Percentiles rank a stretch among this genome's conserved stretches.
Conservation (phyloP, 768 basidiomycete species). For the Boletellus ananiceps region DNA sequence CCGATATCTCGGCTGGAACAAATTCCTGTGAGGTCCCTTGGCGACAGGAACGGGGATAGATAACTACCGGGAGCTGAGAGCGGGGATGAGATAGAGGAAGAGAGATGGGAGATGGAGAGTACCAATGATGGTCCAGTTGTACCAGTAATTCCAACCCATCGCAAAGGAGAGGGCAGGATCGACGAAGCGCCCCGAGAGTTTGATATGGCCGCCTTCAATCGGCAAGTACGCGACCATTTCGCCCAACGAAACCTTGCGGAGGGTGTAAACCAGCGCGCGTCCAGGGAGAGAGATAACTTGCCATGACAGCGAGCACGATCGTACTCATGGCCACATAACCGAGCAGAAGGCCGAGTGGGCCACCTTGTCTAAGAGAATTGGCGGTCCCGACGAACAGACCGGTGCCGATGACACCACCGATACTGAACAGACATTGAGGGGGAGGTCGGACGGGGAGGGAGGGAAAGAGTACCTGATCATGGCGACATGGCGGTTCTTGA, state of each 20-base stretch:
- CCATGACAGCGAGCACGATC: conserved; percentile 73
- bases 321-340: conserved; percentile 65
- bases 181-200: conserved; percentile 76
- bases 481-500: conserved; percentile 75
- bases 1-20: conserved; percentile 29
- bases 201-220: conserved; percentile 77
- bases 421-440: conserved; percentile 35
- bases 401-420: conserved; percentile 54
- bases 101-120: neutral
- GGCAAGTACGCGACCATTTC: conserved; percentile 68
- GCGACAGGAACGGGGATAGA: neutral
- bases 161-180: conserved; percentile 63
- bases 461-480: conserved; percentile 60
- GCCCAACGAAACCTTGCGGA: conserved; percentile 52
- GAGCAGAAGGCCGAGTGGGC: conserved; percentile 70
- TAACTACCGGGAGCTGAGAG: conserved; percentile 24
- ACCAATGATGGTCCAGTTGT: conserved; percentile 30
- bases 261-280: neutral
- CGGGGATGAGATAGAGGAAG: neutral
- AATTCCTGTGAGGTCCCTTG: neutral
- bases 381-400: conserved; percentile 71
- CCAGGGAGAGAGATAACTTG: conserved; percentile 18
- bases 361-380: conserved; percentile 46
- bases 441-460: neutral
- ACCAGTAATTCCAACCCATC: conserved; percentile 56